phyloP scores from a whole-genome alignment of 139 green algal genomes.

The Spirogloea muscicola region DNA sequence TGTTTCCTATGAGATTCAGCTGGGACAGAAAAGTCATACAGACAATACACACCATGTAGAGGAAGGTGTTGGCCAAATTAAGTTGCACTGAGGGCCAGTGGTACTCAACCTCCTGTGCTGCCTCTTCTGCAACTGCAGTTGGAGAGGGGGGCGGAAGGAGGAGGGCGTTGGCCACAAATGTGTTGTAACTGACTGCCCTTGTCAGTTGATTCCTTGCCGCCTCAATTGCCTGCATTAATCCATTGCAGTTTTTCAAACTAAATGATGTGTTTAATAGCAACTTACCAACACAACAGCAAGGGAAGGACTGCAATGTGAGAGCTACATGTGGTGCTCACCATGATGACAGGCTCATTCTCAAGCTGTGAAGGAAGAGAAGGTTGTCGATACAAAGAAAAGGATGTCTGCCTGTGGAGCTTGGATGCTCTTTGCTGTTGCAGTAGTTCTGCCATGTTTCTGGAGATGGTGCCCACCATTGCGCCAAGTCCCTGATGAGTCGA shows the following conservation, averaged over 20 bases:
- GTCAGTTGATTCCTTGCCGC: slow-evolving; percentile 14
- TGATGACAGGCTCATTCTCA: neutral
- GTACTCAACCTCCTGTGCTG: slow-evolving; percentile 1
- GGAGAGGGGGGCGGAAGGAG: slow-evolving; percentile 1
- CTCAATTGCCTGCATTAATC: slow-evolving; percentile 19
- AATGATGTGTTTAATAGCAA: no score
- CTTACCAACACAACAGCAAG: no score
- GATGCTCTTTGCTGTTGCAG: neutral
- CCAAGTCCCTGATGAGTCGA: slow-evolving; percentile 43
- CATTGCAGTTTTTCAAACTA: no score
- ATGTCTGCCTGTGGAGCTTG: neutral
- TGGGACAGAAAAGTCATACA: neutral
- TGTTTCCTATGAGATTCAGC: neutral
- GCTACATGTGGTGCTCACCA: neutral
- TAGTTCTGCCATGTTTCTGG: slow-evolving; percentile 33
- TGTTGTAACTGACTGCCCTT: slow-evolving; percentile 21
- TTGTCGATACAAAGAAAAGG: neutral
- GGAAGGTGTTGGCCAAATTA: slow-evolving; percentile 51
- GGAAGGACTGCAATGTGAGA: slow-evolving; percentile 5
- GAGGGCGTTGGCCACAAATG: slow-evolving; percentile 11
- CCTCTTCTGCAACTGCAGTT: neutral
- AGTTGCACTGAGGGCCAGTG: slow-evolving; percentile 30
- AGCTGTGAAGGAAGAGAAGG: neutral
- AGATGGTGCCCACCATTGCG: slow-evolving; percentile 40
- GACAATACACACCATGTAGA: slow-evolving; percentile 46